A percentile compares a stretch with the other conserved stretches of the same genome.
These are phyloP conservation scores for Talaromyces islandicus DNA, from an alignment of 2,329 filamentous ascomycete species.

Conservation along the genomic window DNA sequence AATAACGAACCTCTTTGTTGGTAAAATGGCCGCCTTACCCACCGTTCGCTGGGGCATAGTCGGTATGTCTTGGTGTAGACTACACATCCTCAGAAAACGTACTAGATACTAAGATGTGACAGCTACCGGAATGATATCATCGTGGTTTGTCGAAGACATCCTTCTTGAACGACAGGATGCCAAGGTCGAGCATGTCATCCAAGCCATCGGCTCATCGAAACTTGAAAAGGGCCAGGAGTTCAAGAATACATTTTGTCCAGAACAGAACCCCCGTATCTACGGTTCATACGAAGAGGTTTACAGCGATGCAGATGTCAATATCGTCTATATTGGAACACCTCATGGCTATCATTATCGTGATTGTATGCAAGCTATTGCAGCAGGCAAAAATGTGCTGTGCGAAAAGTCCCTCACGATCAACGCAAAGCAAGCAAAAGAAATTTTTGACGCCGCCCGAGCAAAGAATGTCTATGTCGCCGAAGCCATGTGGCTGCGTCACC, in stretches of 20 bases:
- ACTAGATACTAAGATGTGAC: neutral
- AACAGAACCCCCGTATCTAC: slow-evolving; percentile 9
- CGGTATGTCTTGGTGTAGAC: neutral
- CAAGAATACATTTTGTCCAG: slow-evolving; percentile 20
- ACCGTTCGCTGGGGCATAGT: slow-evolving; percentile 13
- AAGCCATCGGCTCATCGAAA: slow-evolving; percentile 39
- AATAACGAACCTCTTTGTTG: too few species aligned
- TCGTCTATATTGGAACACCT: slow-evolving; percentile 23
- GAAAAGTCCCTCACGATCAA: slow-evolving; percentile 26
- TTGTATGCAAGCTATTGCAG: neutral
- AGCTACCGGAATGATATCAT: slow-evolving; percentile 41
- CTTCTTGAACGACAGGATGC: slow-evolving; percentile 29
- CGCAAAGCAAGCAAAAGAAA: slow-evolving; percentile 24
- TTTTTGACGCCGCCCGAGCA: neutral
- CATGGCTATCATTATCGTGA: neutral
- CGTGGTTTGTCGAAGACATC: slow-evolving; percentile 42
- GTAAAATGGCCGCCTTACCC: neutral
- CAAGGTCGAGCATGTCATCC: slow-evolving; percentile 37
- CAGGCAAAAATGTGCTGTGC: slow-evolving; percentile 15
- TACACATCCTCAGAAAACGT: neutral
- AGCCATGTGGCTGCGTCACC: neutral
- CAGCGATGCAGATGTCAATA: slow-evolving; percentile 33
- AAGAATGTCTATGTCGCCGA: neutral
- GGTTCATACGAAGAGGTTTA: slow-evolving; percentile 6
- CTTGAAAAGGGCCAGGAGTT: slow-evolving; percentile 35